phyloP scores from a whole-genome alignment of 345 rosid genomes.

The Ceriops tagal region DNA sequence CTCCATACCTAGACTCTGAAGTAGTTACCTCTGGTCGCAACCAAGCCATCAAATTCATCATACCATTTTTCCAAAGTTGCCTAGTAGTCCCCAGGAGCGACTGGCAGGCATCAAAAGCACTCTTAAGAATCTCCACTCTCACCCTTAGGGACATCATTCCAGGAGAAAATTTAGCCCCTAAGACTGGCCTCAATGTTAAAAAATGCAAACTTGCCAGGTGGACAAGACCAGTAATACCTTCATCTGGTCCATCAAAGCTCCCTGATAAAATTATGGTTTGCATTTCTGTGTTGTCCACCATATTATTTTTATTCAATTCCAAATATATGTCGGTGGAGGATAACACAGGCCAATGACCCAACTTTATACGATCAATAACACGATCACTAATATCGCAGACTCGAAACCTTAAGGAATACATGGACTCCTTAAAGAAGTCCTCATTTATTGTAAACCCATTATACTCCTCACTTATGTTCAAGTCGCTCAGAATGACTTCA shows the following conservation, averaged over 20 bases:
- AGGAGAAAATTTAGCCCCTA: conserved; percentile 29
- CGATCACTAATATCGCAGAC: conserved; percentile 44
- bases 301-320: conserved; percentile 50
- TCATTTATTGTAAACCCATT: conserved; percentile 32
- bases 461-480: conserved; percentile 43
- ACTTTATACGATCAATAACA: conserved; percentile 57
- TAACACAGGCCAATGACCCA: conserved; percentile 85
- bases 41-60: conserved; percentile 91
- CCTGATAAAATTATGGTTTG: conserved; percentile 55
- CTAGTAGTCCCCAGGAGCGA: conserved; percentile 64
- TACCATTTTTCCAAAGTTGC: conserved; percentile 83
- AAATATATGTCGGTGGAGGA: conserved; percentile 52
- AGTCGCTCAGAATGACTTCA: conserved; percentile 60
- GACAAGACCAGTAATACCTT: conserved; percentile 74
- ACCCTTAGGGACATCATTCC: conserved; percentile 50
- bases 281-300: conserved; percentile 29
- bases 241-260: conserved; percentile 79
- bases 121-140: conserved; percentile 72
- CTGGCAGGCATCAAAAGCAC: conserved; percentile 68
- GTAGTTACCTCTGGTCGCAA: conserved; percentile 84
- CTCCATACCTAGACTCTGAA: conserved; percentile 70
- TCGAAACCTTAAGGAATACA: conserved; percentile 61
- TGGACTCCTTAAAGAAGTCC: conserved; percentile 35
- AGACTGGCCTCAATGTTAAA: conserved; percentile 61
- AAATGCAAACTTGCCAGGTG: conserved; percentile 67